Base-by-base conservation (phyloP, 495 filamentous ascomycete species). In the Neurospora sp. region DNA sequence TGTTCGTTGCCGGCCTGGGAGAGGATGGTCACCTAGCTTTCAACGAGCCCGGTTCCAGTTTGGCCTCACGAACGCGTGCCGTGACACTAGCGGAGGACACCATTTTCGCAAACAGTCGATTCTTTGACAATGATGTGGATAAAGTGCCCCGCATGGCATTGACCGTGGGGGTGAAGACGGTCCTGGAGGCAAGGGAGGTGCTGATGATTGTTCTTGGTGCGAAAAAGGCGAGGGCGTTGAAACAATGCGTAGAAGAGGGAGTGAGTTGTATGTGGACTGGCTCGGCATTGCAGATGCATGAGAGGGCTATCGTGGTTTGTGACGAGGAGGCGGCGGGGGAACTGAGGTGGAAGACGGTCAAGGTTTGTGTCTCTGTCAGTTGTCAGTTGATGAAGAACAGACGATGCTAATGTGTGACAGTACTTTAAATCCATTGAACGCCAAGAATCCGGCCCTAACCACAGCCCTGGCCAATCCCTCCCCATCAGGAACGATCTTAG, bases 201-300 rank as follows among this genome's bases (percentile, higher is more conserved):
- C 91, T 96, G 5, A 90, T 93, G 72, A 91, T 96, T 44, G 92
- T 93, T 70, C 90, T 92, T 0, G 93, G 93, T 10, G 88, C 93
- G 8, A 90, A 92, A 83, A 96, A 95, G 80, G 89, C 93, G 0
- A 83, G 92, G 7, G 93, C 93, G n/a, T 81, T 95, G 73, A 90
- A 95, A 77, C 90, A 89, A 74, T 93, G 92, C 76, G 89, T 96
- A 39, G 93, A 96, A 79, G 90, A 90, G 39, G 92, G 91, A 9
- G 88, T 96, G 54, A 94, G 93, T 78, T 92, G 95, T 83, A 95
- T 95, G 93, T 95, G 92, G 92, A 95, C 93, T 0, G 86, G 94
- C 10, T 94, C 92, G 7, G 88, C 88, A 38, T 85, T 96, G 73
- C 93, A 96, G 81, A 78, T 95, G 75, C 93, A 95, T 78, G 91